Percentiles rank a stretch among this genome's conserved stretches.
phyloP scores from a whole-genome alignment of 164 flowering plant species.

The Vitis amurensis region DNA sequence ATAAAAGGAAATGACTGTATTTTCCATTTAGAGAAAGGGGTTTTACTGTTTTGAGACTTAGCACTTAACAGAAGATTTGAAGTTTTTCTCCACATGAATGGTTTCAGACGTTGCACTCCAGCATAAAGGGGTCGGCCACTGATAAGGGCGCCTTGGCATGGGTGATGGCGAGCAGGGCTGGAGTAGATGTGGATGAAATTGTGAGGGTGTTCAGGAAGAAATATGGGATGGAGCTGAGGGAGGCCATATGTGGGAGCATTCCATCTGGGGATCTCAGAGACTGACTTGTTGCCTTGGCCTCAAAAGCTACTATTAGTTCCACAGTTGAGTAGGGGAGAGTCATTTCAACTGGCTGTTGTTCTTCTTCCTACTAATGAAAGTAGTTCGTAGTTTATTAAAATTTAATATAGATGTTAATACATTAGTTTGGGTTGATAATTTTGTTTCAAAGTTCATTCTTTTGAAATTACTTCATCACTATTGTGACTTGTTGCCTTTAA shows the following conservation, averaged over 20 bases:
- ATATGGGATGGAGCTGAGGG: slow-evolving; percentile 46
- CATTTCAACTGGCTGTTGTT: too few species aligned
- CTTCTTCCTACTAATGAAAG: too few species aligned
- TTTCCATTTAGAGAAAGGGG: too few species aligned
- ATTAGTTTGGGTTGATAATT: too few species aligned
- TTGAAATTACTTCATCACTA: too few species aligned
- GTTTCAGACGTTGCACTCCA: slow-evolving; percentile 37
- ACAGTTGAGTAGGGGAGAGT: not conserved
- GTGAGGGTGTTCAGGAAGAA: slow-evolving; percentile 36
- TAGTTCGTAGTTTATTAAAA: too few species aligned
- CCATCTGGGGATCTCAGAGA: slow-evolving; percentile 50
- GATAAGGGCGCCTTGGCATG: slow-evolving; percentile 34
- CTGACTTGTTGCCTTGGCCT: slow-evolving; percentile 49
- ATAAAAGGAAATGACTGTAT: too few species aligned
- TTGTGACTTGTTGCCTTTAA: too few species aligned
- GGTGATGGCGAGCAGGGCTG: slow-evolving; percentile 61
- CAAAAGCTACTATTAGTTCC: slow-evolving; percentile 7
- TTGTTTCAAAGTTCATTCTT: too few species aligned
- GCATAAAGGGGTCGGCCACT: slow-evolving; percentile 40
- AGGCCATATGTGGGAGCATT: slow-evolving; percentile 42
- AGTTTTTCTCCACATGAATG: not conserved
- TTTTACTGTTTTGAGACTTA: too few species aligned
- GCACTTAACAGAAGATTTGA: too few species aligned
- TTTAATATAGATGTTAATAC: too few species aligned
- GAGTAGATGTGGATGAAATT: slow-evolving; percentile 64